phyloP scores from a whole-genome alignment of 225 moss, liverwort and hornwort genomes.

The Climacium dendroides region DNA sequence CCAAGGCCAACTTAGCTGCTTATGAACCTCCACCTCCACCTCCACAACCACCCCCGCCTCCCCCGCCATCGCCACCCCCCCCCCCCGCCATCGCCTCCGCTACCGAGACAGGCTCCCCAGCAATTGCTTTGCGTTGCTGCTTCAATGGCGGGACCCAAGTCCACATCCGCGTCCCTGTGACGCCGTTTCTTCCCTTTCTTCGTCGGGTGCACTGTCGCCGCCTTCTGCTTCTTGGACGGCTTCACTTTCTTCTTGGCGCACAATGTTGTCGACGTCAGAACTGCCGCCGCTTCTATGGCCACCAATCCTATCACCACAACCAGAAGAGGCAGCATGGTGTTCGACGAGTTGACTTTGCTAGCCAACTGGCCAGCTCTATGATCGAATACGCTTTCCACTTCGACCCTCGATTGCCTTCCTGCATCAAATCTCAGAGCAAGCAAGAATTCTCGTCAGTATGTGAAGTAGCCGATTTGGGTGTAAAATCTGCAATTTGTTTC shows the following conservation, averaged over 20 bases:
- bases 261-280: neutral
- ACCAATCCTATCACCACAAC: neutral
- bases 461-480: neutral
- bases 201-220: neutral
- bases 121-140: neutral
- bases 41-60: neutral
- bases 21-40: neutral
- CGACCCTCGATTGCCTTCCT: neutral
- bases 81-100: no score
- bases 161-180: neutral
- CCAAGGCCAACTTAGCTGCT: neutral
- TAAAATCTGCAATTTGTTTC: neutral
- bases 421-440: neutral
- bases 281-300: neutral
- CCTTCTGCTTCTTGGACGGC: neutral
- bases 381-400: neutral
- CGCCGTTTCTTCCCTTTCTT: neutral
- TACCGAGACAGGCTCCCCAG: neutral
- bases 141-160: neutral
- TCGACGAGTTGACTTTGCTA: no score
- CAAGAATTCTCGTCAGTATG: neutral
- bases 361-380: neutral
- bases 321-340: conserved; percentile 6
- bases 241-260: neutral
- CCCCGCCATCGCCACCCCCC: neutral